Percentiles rank a stretch among this genome's conserved stretches.
Evolutionary conservation across 2,329 filamentous ascomycete genomes (phyloP).

Genomic region (Meredithiella fracta): DNA sequence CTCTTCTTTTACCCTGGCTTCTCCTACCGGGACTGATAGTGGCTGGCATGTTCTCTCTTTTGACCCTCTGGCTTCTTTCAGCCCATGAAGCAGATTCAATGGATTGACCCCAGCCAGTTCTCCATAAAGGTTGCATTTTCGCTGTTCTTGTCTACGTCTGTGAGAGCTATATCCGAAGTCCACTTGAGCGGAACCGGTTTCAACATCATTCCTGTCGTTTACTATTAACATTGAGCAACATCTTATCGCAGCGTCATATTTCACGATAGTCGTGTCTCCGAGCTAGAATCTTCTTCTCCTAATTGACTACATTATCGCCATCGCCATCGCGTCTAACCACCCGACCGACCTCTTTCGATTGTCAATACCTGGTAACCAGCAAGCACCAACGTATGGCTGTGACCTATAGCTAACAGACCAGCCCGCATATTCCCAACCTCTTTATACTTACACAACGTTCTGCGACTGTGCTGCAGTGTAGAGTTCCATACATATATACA

Average conservation of each 20-base stretch:
- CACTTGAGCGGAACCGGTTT: neutral
- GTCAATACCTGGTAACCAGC: neutral
- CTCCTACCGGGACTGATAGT: conserved; percentile 8
- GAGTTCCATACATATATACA: neutral
- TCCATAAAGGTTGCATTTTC: conserved; percentile 10
- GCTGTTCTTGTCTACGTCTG: neutral
- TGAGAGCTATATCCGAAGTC: conserved; percentile 1
- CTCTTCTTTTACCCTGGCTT: conserved; percentile 11
- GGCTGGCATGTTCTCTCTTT: conserved; percentile 8
- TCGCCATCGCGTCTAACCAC: neutral
- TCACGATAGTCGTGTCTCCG: neutral
- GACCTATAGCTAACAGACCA: neutral
- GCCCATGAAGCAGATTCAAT: conserved; percentile 1
- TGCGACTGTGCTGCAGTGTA: conserved; percentile 1
- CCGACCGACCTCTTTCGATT: neutral
- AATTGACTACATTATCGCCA: neutral
- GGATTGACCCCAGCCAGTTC: neutral
- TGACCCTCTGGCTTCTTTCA: conserved; percentile 7
- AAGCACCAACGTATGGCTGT: neutral
- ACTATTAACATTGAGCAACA: neutral
- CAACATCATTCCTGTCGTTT: too few relatives aligned
- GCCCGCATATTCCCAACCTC: conserved; percentile 10
- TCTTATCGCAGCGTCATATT: neutral
- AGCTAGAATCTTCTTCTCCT: neutral
- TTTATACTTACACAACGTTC: conserved; percentile 3